Evolutionary conservation across 805 yeast genomes (phyloP).

Genomic region (Nakazawaea ernobii): DNA sequence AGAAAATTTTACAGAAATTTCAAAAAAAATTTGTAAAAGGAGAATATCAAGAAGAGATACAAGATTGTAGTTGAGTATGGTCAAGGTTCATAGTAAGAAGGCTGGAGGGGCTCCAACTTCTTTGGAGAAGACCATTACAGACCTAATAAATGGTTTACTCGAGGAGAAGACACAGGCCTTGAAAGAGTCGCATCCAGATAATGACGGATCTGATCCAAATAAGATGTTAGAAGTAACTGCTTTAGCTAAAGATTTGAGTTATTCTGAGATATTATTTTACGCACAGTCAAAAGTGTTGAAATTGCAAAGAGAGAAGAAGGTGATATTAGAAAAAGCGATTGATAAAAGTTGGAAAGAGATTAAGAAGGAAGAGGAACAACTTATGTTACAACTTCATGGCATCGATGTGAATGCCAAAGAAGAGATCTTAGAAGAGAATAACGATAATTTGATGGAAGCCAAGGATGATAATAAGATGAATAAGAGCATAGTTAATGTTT

Average conservation of each 20-base stretch:
- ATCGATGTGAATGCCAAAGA: slow-evolving; percentile 16
- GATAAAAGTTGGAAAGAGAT: slow-evolving; percentile 52
- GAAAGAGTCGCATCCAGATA: slow-evolving; percentile 24
- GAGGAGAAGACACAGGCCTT: slow-evolving; percentile 52
- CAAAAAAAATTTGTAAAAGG: neutral
- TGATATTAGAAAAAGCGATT: slow-evolving; percentile 55
- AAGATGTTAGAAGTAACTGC: slow-evolving; percentile 31
- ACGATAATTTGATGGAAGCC: slow-evolving; percentile 53
- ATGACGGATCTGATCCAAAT: slow-evolving; percentile 30
- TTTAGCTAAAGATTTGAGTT: slow-evolving; percentile 53
- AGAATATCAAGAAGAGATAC: neutral
- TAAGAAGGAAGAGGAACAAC: slow-evolving; percentile 56
- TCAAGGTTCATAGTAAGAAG: slow-evolving; percentile 16
- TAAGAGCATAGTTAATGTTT: slow-evolving; percentile 65
- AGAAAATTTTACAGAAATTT: neutral
- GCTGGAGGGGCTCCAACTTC: slow-evolving; percentile 23
- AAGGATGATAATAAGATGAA: slow-evolving; percentile 66
- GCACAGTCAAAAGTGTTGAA: slow-evolving; percentile 63
- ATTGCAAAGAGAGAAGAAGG: slow-evolving; percentile 64
- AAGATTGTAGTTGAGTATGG: slow-evolving; percentile 14
- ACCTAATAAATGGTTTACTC: slow-evolving; percentile 47
- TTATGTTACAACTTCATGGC: slow-evolving; percentile 32
- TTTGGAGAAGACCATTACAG: slow-evolving; percentile 53
- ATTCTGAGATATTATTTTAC: slow-evolving; percentile 46
- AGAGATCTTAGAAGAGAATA: slow-evolving; percentile 22